These are phyloP conservation scores for Phytophthora ohioensis DNA, from an alignment of 352 stramenopile genomes.

Conservation along the genomic window DNA sequence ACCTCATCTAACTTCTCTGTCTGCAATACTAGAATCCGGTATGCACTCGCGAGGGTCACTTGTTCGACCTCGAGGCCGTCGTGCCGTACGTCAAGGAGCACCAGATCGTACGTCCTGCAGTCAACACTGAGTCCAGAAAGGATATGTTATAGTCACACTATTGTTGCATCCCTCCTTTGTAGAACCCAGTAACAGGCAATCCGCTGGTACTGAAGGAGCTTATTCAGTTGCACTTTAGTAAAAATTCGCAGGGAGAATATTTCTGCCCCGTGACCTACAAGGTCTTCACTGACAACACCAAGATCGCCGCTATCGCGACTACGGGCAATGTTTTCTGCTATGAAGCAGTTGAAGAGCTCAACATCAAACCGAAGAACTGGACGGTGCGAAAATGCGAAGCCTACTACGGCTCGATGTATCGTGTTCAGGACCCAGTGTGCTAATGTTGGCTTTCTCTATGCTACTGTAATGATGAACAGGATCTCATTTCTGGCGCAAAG, in stretches of 20 bases:
- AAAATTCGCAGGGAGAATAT: conserved; percentile 81
- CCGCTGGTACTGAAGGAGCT: conserved; percentile 93
- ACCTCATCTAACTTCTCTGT: not conserved
- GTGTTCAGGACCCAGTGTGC: not conserved
- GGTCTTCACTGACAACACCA: conserved; percentile 90
- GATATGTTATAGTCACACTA: not conserved
- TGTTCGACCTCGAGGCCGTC: conserved; percentile 98
- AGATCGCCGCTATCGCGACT: conserved; percentile 82
- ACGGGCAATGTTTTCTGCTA: conserved; percentile 97
- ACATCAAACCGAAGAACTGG: conserved; percentile 98
- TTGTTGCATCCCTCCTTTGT: not conserved
- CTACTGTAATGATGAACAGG: conserved; percentile 42
- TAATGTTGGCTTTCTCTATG: conserved; percentile 25
- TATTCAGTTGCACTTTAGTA: conserved; percentile 90
- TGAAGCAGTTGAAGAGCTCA: conserved; percentile 98
- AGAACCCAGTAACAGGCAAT: conserved; percentile 96
- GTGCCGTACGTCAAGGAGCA: conserved; percentile 97
- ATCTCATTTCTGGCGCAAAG: conserved; percentile 94
- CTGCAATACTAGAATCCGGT: conserved; percentile 86
- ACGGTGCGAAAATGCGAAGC: conserved; percentile 45
- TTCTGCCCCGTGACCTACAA: conserved; percentile 98
- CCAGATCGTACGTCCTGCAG: conserved; percentile 77
- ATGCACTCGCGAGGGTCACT: conserved; percentile 93
- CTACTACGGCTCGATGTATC: not conserved
- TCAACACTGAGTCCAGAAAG: not conserved